phyloP scores from a whole-genome alignment of 2,329 filamentous ascomycete species.

The Xylariaceae sp. region DNA sequence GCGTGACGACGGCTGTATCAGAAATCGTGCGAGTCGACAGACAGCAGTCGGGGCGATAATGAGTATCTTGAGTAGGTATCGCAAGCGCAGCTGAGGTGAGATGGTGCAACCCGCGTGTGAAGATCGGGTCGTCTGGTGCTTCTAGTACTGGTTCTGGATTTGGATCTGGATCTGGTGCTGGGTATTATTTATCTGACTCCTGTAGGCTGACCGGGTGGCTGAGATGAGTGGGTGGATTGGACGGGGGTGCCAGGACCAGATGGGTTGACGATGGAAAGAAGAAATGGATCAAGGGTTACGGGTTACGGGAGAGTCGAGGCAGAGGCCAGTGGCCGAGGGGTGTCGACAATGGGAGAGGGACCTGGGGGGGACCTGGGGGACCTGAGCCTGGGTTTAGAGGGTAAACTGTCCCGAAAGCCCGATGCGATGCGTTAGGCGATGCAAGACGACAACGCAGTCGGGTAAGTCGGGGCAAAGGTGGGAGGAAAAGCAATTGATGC shows the following conservation, averaged over 20 bases:
- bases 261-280: constrained; percentile 2
- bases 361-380: no score
- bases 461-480: constrained; percentile 2
- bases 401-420: constrained; percentile 4
- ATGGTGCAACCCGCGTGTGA: constrained; percentile 18
- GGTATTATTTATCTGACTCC: constrained; percentile 20
- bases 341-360: constrained; percentile 12
- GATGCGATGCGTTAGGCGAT: constrained; percentile 8
- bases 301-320: neutral
- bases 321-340: constrained; percentile 13
- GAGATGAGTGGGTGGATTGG: constrained; percentile 9
- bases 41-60: constrained; percentile 1
- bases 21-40: constrained; percentile 4
- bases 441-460: neutral
- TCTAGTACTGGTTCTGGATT: no score
- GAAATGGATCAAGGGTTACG: constrained; percentile 9
- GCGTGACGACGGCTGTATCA: neutral
- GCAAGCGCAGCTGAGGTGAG: constrained; percentile 21
- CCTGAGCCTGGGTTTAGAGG: neutral
- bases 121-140: constrained; percentile 19
- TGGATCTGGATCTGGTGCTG: constrained; percentile 5
- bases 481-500: constrained; percentile 13
- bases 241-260: neutral
- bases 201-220: constrained; percentile 8
- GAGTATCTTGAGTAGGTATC: constrained; percentile 22